Conservation (phyloP, 73 alveolate species). For the Tetrahymena malaccensis region DNA sequence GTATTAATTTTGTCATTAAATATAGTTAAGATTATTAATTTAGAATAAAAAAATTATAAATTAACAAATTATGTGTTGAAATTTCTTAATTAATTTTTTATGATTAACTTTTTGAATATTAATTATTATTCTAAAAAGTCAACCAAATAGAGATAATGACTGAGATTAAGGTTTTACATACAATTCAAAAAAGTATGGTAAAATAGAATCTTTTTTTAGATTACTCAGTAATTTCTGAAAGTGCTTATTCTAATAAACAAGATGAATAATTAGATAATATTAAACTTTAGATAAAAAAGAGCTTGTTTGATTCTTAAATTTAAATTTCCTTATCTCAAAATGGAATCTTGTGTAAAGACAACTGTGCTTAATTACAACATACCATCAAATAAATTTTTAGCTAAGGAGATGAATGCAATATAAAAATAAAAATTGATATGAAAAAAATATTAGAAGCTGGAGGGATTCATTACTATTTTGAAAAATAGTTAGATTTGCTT, state of each 20-base stretch:
- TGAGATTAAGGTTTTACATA: background rate
- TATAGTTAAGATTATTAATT: too few species aligned
- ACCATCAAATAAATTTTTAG: background rate
- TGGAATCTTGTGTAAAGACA: background rate
- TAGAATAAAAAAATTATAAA: too few species aligned
- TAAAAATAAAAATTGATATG: background rate
- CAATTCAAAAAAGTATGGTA: background rate
- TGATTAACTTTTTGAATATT: too few species aligned
- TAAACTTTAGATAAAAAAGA: background rate
- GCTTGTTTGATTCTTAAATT: background rate
- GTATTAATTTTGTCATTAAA: too few species aligned
- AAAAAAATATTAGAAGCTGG: background rate
- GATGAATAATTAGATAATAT: background rate
- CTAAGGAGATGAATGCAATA: background rate
- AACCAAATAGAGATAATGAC: background rate
- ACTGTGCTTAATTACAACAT: background rate
- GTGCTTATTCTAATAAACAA: background rate
- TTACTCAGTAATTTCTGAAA: background rate
- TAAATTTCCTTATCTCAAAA: background rate
- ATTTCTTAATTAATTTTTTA: too few species aligned
- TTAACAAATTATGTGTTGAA: too few species aligned
- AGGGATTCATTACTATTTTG: background rate
- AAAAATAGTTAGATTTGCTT: background rate
- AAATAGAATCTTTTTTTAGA: background rate
- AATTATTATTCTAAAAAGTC: too few species aligned